Percentiles rank a stretch among this genome's conserved stretches.
Conservation (phyloP, 176 grass and related monocot species). For the Sorghum bicolor region DNA sequence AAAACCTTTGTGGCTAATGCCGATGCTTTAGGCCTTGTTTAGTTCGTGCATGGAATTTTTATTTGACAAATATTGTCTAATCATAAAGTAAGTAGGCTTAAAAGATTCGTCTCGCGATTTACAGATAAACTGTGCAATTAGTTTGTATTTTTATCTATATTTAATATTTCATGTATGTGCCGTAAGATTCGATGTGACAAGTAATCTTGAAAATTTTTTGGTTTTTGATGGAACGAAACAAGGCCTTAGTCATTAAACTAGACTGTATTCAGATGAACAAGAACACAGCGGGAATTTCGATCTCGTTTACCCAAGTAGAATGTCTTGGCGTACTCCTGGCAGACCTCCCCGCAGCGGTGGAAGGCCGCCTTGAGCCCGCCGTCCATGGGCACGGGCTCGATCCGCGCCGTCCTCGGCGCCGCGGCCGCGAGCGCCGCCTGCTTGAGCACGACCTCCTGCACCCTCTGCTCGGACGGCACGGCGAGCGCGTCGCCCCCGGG, state of each 20-base stretch:
- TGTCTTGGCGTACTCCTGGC: constrained; percentile 94
- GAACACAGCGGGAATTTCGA: not conserved
- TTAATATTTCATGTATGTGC: no score
- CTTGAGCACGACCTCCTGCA: constrained; percentile 71
- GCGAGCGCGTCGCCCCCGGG: constrained; percentile 24
- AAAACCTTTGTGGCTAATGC: not conserved
- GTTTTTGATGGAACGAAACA: no score
- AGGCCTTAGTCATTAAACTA: no score
- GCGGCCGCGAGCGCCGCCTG: constrained; percentile 60
- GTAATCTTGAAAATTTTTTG: no score
- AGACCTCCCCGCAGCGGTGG: constrained; percentile 70
- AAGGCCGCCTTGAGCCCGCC: constrained; percentile 61
- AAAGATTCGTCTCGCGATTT: no score
- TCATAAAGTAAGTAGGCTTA: no score
- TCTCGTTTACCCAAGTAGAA: constrained; percentile 74
- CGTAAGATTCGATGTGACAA: no score
- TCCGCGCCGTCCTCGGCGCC: not conserved
- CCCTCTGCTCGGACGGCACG: constrained; percentile 62
- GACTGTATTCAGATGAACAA: not conserved
- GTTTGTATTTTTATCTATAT: no score
- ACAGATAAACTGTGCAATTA: no score
- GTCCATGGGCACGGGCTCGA: constrained; percentile 20
- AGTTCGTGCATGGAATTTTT: no score
- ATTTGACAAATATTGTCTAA: no score
- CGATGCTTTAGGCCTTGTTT: no score